Conservation (phyloP, 768 basidiomycete species). For the Tulasnella sp. region DNA sequence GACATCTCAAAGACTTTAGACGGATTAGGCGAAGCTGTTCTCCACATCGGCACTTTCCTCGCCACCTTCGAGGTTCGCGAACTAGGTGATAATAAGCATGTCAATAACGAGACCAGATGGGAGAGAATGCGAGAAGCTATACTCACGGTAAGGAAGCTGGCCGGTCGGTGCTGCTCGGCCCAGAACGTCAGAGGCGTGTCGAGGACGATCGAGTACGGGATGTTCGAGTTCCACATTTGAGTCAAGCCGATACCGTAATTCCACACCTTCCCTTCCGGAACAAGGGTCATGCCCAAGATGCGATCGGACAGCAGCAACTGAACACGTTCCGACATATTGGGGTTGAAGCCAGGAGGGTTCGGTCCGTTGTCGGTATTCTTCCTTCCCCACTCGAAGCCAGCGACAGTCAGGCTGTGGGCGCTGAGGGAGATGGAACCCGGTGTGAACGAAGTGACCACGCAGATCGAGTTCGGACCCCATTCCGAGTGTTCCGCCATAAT, state of each 20-base stretch:
- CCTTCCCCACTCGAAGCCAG: slow-evolving; percentile 96
- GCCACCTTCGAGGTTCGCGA: slow-evolving; percentile 78
- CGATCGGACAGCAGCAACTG: slow-evolving; percentile 90
- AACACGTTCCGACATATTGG: slow-evolving; percentile 96
- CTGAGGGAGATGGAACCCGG: slow-evolving; percentile 95
- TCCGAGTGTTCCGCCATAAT: slow-evolving; percentile 95
- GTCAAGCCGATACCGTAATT: slow-evolving; percentile 93
- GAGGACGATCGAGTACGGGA: slow-evolving; percentile 71
- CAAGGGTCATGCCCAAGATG: slow-evolving; percentile 89
- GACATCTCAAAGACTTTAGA: background rate
- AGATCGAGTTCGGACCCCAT: slow-evolving; percentile 89
- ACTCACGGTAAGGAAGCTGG: slow-evolving; percentile 84
- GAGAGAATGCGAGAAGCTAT: background rate
- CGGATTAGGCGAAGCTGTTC: slow-evolving; percentile 71
- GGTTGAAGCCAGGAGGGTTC: slow-evolving; percentile 88
- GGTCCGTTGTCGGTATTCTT: slow-evolving; percentile 81
- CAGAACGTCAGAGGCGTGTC: slow-evolving; percentile 95
- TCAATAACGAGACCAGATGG: background rate
- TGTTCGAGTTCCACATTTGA: slow-evolving; percentile 74
- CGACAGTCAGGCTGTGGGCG: slow-evolving; percentile 78
- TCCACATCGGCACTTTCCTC: slow-evolving; percentile 95
- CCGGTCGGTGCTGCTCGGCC: slow-evolving; percentile 90
- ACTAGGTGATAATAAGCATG: slow-evolving; percentile 34
- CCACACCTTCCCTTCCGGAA: slow-evolving; percentile 92
- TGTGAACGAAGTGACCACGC: slow-evolving; percentile 90